Percentiles rank a stretch among this genome's conserved stretches.
Conservation (phyloP, 257 asterid genomes). For the Jacaranda mimosifolia region DNA sequence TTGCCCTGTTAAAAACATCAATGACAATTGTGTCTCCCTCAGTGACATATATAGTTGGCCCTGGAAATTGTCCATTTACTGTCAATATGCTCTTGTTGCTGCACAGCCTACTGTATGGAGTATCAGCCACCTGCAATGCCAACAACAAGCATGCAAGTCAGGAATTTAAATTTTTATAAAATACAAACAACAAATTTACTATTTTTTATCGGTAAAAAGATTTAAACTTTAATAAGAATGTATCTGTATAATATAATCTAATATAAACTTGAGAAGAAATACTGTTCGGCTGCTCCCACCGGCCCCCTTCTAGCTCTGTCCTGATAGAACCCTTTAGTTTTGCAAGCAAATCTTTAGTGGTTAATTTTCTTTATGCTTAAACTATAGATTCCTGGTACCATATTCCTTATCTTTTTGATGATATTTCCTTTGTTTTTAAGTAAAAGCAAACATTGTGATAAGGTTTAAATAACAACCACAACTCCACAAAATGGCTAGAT, state of each 20-base stretch:
- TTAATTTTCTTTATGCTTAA: too few relatives aligned
- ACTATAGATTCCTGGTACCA: background rate
- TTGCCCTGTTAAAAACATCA: slow-evolving; percentile 47
- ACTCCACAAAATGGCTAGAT: background rate
- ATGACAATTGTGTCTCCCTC: slow-evolving; percentile 51
- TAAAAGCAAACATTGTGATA: background rate
- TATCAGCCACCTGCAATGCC: slow-evolving; percentile 44
- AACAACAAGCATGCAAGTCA: background rate
- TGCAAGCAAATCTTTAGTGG: too few relatives aligned
- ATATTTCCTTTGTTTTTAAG: background rate
- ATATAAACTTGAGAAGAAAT: too few relatives aligned
- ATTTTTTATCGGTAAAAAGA: too few relatives aligned
- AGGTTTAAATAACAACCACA: background rate
- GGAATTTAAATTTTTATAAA: too few relatives aligned
- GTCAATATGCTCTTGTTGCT: slow-evolving; percentile 58
- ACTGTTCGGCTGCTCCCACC: too few relatives aligned
- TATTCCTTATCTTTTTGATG: background rate
- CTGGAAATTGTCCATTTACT: slow-evolving; percentile 63
- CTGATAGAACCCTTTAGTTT: too few relatives aligned
- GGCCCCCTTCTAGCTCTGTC: too few relatives aligned
- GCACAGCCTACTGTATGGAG: slow-evolving; percentile 50
- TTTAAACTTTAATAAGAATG: too few relatives aligned
- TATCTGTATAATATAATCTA: too few relatives aligned
- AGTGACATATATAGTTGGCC: slow-evolving; percentile 51
- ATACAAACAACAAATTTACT: too few relatives aligned